Percentiles rank a stretch among this genome's conserved stretches.
phyloP scores from a whole-genome alignment of 139 green algal species.

The Picochlorum sp. region DNA sequence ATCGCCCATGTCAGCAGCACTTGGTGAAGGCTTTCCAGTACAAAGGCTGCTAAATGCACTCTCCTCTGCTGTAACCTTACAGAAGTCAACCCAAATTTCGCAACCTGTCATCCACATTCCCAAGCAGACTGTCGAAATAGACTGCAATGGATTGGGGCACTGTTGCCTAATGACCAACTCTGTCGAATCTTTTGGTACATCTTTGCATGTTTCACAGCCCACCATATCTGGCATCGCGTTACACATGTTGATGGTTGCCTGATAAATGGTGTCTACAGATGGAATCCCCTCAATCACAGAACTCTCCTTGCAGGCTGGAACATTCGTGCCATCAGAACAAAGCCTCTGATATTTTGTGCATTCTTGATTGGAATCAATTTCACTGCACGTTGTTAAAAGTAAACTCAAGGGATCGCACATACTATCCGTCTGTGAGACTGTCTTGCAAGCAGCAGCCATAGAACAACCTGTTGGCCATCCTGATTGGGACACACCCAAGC shows the following conservation, averaged over 20 bases:
- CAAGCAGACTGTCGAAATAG: conserved; percentile 2
- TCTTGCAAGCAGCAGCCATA: conserved; percentile 18
- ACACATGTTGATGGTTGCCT: background rate
- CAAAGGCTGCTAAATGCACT: background rate
- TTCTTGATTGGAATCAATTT: background rate
- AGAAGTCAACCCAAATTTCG: conserved; percentile 1
- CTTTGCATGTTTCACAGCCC: background rate
- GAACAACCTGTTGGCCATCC: conserved; percentile 15
- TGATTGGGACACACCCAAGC: background rate
- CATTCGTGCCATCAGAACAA: background rate
- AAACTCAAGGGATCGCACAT: background rate
- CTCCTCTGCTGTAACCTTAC: background rate
- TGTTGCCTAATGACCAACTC: background rate
- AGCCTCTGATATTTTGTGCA: background rate
- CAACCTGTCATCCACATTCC: background rate
- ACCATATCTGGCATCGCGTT: conserved; percentile 1
- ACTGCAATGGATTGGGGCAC: conserved; percentile 2
- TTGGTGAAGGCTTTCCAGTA: background rate
- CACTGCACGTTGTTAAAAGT: background rate
- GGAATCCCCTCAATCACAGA: background rate
- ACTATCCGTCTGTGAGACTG: background rate
- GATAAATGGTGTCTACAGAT: background rate
- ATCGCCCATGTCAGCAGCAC: background rate
- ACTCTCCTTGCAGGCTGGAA: background rate
- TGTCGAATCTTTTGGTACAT: background rate